Evolutionary conservation across 192 early-diverging fungal species (phyloP), one percentile per base, ranked within the genome.

Genomic region (Obelidium mucronatum): DNA sequence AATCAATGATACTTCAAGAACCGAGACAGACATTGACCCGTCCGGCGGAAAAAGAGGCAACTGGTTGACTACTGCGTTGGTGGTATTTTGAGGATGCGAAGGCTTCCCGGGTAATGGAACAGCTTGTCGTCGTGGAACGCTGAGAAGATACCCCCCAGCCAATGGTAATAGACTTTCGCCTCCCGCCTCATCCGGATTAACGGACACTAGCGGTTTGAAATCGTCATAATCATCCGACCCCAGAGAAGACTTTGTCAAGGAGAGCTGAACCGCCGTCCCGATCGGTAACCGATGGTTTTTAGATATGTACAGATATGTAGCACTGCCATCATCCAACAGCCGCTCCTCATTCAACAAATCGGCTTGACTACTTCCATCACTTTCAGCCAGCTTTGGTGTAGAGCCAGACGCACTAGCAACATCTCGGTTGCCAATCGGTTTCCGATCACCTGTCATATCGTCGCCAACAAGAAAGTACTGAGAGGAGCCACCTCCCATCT

Each of bases 61-160:
- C 22, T 35, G 11, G 44, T 22, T 35, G 1, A 34, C 17, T 55
- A 13, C 28, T 28, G 58, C 24, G 34, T 1, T 30, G 63, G 54
- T 34, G 22, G 31, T 31, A 68, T 6, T 33, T n/a, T n/a, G n/a
- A n/a, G n/a, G n/a, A n/a, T n/a, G n/a, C n/a, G 58, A 31, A 60
- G 24, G 34, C 26, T n/a, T 68, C 39, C n/a, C n/a, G n/a, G n/a
- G n/a, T n/a, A 44, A 30, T 19, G 66, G 42, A 22, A 44, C n/a
- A 17, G 48, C n/a, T 63, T 74, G 58, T 40, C 72, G 34, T 31
- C 72, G 31, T 11, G 72, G 72, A 17, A 74, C 72, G 44, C 30
- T 40, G 11, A 74, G 17, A 4, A 62, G 31, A 35, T 74, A 74
- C 39, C 58, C 55, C 6, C 44, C 44, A 28, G 72, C 56, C 11